phyloP scores from a whole-genome alignment of 805 yeast genomes.

The Saccharomycopsis malanga region DNA sequence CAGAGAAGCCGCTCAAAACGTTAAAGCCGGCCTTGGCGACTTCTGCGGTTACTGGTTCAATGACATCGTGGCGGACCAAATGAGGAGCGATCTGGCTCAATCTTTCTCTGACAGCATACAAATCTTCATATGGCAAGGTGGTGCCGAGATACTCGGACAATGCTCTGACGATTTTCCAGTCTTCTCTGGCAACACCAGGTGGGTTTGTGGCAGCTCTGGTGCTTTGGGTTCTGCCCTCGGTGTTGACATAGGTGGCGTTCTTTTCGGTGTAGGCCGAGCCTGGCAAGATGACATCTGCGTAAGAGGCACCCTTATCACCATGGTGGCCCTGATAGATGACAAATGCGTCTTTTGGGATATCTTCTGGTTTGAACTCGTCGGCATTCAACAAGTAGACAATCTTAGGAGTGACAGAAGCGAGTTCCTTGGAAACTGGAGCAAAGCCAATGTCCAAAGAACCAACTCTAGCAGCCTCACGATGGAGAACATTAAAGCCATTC shows the following conservation, averaged over 20 bases:
- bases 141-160: slow-evolving; percentile 68
- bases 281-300: slow-evolving; percentile 81
- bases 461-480: slow-evolving; percentile 80
- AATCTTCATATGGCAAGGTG: slow-evolving; percentile 70
- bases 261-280: slow-evolving; percentile 88
- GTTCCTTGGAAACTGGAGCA: slow-evolving; percentile 39
- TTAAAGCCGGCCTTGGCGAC: slow-evolving; percentile 52
- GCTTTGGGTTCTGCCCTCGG: slow-evolving; percentile 82
- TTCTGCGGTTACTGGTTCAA: slow-evolving; percentile 60
- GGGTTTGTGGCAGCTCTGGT: slow-evolving; percentile 84
- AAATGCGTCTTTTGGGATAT: slow-evolving; percentile 77
- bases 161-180: slow-evolving; percentile 84
- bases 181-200: slow-evolving; percentile 87
- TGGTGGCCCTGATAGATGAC: slow-evolving; percentile 90
- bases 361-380: slow-evolving; percentile 63
- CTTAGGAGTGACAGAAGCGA: slow-evolving; percentile 50
- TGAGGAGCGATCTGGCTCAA: slow-evolving; percentile 76
- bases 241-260: slow-evolving; percentile 76
- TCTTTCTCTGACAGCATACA: slow-evolving; percentile 59
- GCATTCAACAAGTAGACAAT: slow-evolving; percentile 78
- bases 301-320: slow-evolving; percentile 83
- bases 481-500: slow-evolving; percentile 77
- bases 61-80: slow-evolving; percentile 63
- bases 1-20: slow-evolving; percentile 30
- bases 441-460: slow-evolving; percentile 86